Evolutionary conservation across 352 stramenopile genomes (phyloP).

Genomic region (Elongisporangium prolatum): DNA sequence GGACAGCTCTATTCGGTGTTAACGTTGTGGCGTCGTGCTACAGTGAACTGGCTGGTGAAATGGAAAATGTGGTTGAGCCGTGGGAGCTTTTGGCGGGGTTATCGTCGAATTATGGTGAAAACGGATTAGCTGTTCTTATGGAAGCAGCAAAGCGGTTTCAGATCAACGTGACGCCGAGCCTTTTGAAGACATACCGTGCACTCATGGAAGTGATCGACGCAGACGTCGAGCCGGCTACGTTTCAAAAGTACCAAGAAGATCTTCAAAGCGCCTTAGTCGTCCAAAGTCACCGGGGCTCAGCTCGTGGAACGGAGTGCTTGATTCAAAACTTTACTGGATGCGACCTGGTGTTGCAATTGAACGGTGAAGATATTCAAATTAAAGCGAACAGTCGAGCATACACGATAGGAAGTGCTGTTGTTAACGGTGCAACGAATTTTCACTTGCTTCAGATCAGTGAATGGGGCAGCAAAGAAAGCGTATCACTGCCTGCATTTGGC

Average conservation of each 20-base stretch:
- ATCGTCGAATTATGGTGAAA: slow-evolving; percentile 47
- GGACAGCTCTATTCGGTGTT: slow-evolving; percentile 56
- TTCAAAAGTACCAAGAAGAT: slow-evolving; percentile 65
- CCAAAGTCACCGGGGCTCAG: slow-evolving; percentile 30
- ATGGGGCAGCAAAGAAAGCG: slow-evolving; percentile 40
- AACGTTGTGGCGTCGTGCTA: slow-evolving; percentile 69
- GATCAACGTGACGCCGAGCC: slow-evolving; percentile 66
- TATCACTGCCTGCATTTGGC: slow-evolving; percentile 54
- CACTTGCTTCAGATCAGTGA: slow-evolving; percentile 52
- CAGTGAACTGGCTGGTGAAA: slow-evolving; percentile 57
- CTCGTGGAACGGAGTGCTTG: slow-evolving; percentile 49
- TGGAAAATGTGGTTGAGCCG: slow-evolving; percentile 72
- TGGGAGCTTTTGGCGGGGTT: slow-evolving; percentile 59
- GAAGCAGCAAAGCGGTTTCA: slow-evolving; percentile 70
- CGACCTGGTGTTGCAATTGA: slow-evolving; percentile 45
- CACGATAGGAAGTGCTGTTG: slow-evolving; percentile 9
- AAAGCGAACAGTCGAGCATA: slow-evolving; percentile 4
- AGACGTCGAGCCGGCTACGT: slow-evolving; percentile 47
- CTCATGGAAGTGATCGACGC: slow-evolving; percentile 75
- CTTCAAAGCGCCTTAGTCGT: slow-evolving; percentile 31
- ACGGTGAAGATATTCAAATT: slow-evolving; percentile 33
- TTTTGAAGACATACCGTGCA: slow-evolving; percentile 72
- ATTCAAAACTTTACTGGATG: slow-evolving; percentile 73
- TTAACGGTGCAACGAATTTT: slow-evolving; percentile 33
- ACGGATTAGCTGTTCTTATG: slow-evolving; percentile 54